Base-by-base conservation (phyloP, 2,329 filamentous ascomycete species). In the Fusarium sulawesiense region DNA sequence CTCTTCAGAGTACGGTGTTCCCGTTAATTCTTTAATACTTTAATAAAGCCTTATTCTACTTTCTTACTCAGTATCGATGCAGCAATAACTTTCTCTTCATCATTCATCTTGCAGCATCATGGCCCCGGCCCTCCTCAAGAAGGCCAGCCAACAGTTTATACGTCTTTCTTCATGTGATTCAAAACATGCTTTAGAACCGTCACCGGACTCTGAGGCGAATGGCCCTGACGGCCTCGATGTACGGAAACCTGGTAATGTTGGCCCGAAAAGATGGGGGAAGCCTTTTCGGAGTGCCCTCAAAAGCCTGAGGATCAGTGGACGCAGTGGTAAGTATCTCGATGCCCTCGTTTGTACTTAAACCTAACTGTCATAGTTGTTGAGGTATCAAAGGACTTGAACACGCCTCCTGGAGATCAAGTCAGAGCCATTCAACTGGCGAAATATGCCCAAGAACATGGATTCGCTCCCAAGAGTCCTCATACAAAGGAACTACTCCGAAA, bases 241-340 rank as follows among this genome's bases (percentile, higher is more conserved):
- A 3, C 30, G 73, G 23, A 79, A 73, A 50, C 58, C 75, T n/a
- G 75, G 73, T 34, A 73, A 71, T 21, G 73, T 71, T 9, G 72
- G 76, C 34, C 76, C 78, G 13, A 77, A 69, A 34, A 77, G 79
- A 7, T 80, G 79, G 77, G 77, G 79, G 77, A 77, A 76, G 9
- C 79, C 80, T 37, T 76, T 81, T 25, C 75, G 78, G 6, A 74
- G 74, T 16, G 79, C 76, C 21, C 75, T 81, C 55, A 78, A 70
- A 44, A 78, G 74, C 3, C 76, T 81, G 25, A 73, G 76, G 21
- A 75, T 73, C 54, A 76, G 66, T n/a, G 75, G 76, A 29, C 73
- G 69, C 10, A 74, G 71, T 45, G 73, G 74, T 73, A 60, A 56
- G 76, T 64, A 3, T 18, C 3, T 13, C 6, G 9, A 32, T 7